Evolutionary conservation across 179 eudicot species (phyloP), one percentile per base, ranked within the genome.

Genomic region (Pouteria campechiana): DNA sequence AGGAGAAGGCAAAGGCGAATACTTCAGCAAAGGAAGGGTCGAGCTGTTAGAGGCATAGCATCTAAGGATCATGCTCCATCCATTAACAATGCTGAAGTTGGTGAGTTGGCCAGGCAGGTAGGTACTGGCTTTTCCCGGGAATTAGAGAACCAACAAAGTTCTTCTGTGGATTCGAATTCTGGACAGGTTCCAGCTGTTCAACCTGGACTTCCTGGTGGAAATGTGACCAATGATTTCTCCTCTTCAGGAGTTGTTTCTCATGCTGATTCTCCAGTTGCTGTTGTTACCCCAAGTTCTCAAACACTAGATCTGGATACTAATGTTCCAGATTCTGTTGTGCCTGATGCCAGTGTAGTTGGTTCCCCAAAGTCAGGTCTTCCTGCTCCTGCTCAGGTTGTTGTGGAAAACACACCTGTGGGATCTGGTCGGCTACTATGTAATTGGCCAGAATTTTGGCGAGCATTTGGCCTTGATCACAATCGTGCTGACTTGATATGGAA

Each of bases 401-500:
- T 79, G 54, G 99, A 92, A 64, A 64, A 75, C 37, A 80, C 89
- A 35, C 78, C 85, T 15, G 99, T 92, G 17, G 99, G 99, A 37
- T 92, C 94, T 30, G 99, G 99, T 32, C 69, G 96, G 70, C 64
- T 92, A 52, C 74, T 92, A 37, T 88, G 85, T 58, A 92, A 92
- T 70, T 92, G 99, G 99, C 81, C 85, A 47, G 93, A 78, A 66
- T 89, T 89, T 66, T 89, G 97, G 95, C 83, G 97, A 42, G 97
- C 93, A 32, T 92, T 92, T 52, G 70, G 81, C 64, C 89, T 87
- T 35, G 99, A 92, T 68, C 99, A 92, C 54, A 92, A 83, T 56
- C 99, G 99, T 60, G 96, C 99, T 11, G 99, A 92, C 57, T 76
- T 92, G 56, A 92, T 92, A 32, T 92, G 99, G 99, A 92, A 92